Evolutionary conservation across 2,329 filamentous ascomycete species (phyloP).

Genomic region (Dactylellina sp.): DNA sequence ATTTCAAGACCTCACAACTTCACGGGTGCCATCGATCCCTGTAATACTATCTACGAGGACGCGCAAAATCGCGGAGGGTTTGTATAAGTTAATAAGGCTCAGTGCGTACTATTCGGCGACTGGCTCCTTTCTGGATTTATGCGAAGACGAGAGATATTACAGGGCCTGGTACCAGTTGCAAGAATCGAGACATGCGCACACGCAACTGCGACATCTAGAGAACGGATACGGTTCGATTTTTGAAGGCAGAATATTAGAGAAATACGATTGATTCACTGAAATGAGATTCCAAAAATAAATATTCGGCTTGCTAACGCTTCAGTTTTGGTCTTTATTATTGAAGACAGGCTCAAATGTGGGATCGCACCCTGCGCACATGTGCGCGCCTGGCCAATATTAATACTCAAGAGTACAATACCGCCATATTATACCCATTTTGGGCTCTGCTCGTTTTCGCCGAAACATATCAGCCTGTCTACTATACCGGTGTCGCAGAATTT

Average conservation of each 20-base stretch:
- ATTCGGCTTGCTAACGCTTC: neutral
- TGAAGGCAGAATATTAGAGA: no score
- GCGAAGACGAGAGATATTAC: neutral
- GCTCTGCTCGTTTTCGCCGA: neutral
- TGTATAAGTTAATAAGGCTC: neutral
- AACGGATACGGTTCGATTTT: no score
- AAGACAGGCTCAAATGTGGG: neutral
- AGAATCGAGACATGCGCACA: no score
- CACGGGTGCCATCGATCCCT: neutral
- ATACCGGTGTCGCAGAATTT: neutral
- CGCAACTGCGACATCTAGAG: no score
- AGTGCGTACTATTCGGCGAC: neutral
- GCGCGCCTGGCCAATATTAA: neutral
- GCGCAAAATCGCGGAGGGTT: neutral
- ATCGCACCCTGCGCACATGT: neutral
- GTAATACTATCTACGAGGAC: neutral
- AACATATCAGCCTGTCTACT: conserved; percentile 2
- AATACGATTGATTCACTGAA: no score
- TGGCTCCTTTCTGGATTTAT: neutral
- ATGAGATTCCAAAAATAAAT: neutral
- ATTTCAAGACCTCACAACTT: neutral
- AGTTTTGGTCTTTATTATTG: neutral
- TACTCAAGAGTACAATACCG: conserved; percentile 19
- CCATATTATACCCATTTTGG: conserved; percentile 24
- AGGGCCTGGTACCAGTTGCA: no score